phyloP scores from a whole-genome alignment of 2,329 filamentous ascomycete species.

The Pyricularia sp. region DNA sequence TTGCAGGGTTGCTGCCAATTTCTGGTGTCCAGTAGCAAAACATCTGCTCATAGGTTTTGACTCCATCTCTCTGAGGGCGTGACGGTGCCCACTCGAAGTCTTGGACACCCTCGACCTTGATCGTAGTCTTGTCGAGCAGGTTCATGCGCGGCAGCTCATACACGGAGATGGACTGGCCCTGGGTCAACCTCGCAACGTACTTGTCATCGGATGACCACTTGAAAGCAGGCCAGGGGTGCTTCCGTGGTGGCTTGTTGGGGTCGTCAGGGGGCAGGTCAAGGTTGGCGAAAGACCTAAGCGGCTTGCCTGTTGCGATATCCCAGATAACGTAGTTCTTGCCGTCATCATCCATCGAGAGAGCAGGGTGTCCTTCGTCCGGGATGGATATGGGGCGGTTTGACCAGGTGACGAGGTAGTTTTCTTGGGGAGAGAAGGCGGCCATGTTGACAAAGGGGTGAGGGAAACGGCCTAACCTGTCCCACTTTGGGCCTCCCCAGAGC shows the following conservation, averaged over 20 bases:
- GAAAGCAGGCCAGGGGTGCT: conserved; percentile 97
- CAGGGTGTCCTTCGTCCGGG: conserved; percentile 74
- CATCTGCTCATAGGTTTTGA: conserved; percentile 91
- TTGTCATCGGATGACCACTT: conserved; percentile 99
- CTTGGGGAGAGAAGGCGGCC: conserved; percentile 86
- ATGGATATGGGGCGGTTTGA: conserved; percentile 89
- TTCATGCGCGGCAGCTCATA: conserved; percentile 84
- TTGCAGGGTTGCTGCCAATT: conserved; percentile 94
- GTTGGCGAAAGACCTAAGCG: conserved; percentile 87
- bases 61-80: conserved; percentile 67
- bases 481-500: conserved; percentile 86
- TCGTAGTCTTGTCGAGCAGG: conserved; percentile 80
- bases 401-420: conserved; percentile 95
- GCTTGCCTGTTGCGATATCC: conserved; percentile 85
- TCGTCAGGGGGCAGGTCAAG: conserved; percentile 62
- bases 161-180: conserved; percentile 87
- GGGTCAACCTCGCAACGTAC: conserved; percentile 87
- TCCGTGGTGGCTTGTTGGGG: conserved; percentile 63
- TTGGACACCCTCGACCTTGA: conserved; percentile 94
- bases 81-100: conserved; percentile 98
- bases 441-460: conserved; percentile 93
- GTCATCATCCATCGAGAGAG: conserved; percentile 85
- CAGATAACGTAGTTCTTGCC: conserved; percentile 99
- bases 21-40: conserved; percentile 99
- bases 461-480: conserved; percentile 86